These are phyloP conservation scores for Geranium brycei DNA, from an alignment of 345 rosid species.

Conservation along the genomic window DNA sequence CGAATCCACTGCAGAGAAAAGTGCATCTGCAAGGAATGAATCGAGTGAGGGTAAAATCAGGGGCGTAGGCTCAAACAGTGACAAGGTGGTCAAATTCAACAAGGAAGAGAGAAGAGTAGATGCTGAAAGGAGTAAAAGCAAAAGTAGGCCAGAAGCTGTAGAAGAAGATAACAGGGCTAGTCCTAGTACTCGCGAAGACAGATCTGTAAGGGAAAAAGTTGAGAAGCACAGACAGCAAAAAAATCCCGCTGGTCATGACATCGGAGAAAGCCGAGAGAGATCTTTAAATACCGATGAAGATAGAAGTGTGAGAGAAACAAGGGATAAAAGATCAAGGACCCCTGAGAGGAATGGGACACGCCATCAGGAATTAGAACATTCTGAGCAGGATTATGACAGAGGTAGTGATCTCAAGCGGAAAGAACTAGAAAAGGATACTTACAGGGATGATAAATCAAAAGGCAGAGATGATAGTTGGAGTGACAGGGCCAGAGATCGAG, in stretches of 20 bases:
- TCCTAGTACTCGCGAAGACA: constrained; percentile 42
- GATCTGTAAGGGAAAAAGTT: constrained; percentile 32
- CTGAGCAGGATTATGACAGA: constrained; percentile 50
- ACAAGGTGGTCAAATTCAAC: constrained; percentile 43
- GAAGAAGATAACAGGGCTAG: constrained; percentile 62
- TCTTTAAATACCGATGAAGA: constrained; percentile 45
- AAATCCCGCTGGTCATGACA: constrained; percentile 37
- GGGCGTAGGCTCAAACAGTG: constrained; percentile 34
- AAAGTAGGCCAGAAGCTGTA: constrained; percentile 34
- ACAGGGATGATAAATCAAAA: constrained; percentile 51
- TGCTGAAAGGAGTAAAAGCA: constrained; percentile 39
- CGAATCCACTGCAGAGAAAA: constrained; percentile 42
- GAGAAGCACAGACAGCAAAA: constrained; percentile 52
- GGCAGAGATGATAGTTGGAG: constrained; percentile 60
- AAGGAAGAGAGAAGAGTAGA: constrained; percentile 59
- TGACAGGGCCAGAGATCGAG: constrained; percentile 56
- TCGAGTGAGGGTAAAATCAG: constrained; percentile 38
- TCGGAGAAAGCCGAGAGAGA: constrained; percentile 38
- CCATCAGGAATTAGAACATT: constrained; percentile 44
- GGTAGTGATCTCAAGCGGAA: constrained; percentile 22
- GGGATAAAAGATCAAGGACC: constrained; percentile 54
- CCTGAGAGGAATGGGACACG: constrained; percentile 59
- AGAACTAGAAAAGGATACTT: constrained; percentile 41
- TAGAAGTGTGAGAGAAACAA: constrained; percentile 35
- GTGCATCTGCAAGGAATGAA: constrained; percentile 36